phyloP scores from a whole-genome alignment of 148 eudicot genomes.

The Rhododendron simsii region DNA sequence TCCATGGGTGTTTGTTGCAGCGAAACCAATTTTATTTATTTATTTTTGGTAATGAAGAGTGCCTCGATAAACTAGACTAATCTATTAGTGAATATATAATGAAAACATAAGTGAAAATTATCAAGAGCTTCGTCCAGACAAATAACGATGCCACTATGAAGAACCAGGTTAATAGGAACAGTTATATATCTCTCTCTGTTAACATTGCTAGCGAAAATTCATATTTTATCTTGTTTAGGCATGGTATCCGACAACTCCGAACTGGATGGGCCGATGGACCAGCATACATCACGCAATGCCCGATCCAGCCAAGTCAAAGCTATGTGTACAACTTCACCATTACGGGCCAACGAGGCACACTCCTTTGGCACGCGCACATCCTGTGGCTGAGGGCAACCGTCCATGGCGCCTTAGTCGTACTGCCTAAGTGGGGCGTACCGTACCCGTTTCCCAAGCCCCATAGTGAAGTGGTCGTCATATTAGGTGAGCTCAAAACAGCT shows the following conservation, averaged over 20 bases:
- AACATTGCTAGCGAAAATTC: background rate
- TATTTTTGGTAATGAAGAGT: no score
- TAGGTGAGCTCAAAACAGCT: conserved; percentile 26
- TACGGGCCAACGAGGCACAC: conserved; percentile 54
- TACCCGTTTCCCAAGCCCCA: conserved; percentile 61
- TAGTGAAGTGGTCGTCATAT: conserved; percentile 41
- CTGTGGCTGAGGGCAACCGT: conserved; percentile 51
- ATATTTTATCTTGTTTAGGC: conserved; percentile 20
- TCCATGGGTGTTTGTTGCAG: no score
- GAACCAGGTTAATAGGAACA: no score
- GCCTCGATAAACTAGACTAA: no score
- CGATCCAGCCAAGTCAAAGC: conserved; percentile 45
- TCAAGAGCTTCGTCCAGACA: background rate
- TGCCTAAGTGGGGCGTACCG: conserved; percentile 52
- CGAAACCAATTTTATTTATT: no score
- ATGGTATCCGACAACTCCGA: conserved; percentile 47
- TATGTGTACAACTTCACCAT: conserved; percentile 50
- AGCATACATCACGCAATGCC: conserved; percentile 57
- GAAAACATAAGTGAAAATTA: background rate
- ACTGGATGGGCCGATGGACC: conserved; percentile 67
- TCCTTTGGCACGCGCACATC: conserved; percentile 55
- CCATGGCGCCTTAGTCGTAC: conserved; percentile 43
- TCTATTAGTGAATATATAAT: no score
- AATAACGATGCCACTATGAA: no score
- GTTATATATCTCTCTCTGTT: no score